phyloP scores from a whole-genome alignment of 106 monocot species.

The Acorus calamus region DNA sequence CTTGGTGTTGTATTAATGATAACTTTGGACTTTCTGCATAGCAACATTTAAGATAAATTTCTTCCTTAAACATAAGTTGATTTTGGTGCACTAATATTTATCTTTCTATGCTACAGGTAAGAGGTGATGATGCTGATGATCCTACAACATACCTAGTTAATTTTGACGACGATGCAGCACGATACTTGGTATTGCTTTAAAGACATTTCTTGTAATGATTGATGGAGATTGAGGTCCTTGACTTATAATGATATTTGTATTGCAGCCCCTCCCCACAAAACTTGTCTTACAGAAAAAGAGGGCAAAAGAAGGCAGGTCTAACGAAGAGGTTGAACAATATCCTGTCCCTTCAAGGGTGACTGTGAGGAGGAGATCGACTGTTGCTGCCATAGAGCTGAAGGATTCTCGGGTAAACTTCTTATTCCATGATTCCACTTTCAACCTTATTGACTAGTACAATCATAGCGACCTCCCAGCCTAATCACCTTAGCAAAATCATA shows the following conservation, averaged over 20 bases:
- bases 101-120: constrained; percentile 34
- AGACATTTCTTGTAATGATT: constrained; percentile 2
- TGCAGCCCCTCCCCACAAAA: constrained; percentile 85
- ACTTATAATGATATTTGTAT: constrained; percentile 4
- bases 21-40: too few relatives aligned
- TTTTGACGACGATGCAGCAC: constrained; percentile 65
- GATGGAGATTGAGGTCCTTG: constrained; percentile 3
- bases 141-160: constrained; percentile 79
- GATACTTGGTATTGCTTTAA: constrained; percentile 66
- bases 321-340: constrained; percentile 70
- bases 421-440: constrained; percentile 37
- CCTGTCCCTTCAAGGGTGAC: constrained; percentile 80
- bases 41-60: too few relatives aligned
- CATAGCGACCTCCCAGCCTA: too few relatives aligned
- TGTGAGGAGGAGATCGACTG: constrained; percentile 50
- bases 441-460: neutral
- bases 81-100: neutral
- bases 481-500: too few relatives aligned
- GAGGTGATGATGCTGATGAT: constrained; percentile 73
- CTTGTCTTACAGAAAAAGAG: constrained; percentile 79
- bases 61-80: too few relatives aligned
- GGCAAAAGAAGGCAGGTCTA: constrained; percentile 87
- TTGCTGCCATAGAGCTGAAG: constrained; percentile 33
- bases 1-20: neutral
- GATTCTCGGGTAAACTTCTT: constrained; percentile 25